Base-by-base conservation (phyloP, 2,329 filamentous ascomycete genomes). In the Sporothrix phasma region DNA sequence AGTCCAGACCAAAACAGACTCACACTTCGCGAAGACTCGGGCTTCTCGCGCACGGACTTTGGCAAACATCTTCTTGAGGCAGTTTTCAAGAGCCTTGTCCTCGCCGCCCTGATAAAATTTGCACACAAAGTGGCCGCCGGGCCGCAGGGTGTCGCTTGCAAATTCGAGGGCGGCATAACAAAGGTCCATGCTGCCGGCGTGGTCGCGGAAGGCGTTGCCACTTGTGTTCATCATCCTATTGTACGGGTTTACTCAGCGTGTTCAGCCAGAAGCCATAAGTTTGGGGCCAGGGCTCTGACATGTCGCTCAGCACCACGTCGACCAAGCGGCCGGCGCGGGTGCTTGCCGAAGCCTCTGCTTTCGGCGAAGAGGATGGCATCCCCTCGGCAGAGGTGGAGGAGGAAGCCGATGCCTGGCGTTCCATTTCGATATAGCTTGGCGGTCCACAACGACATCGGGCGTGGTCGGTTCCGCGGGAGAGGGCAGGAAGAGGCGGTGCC, bases 191-290 rank as follows among this genome's bases (percentile, higher is more conserved):
- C 92, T 97, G 34, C 90, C 90, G 10, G 86, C 88, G 76, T 99
- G 94, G 76, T 99, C 94, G 68, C 87, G 85, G 73, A 96, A 94
- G 22, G 77, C 77, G 71, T 90, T 88, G 64, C 94, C 94, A 77
- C 89, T 96, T 71, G 93, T 97, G 77, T 99, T 99, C 92, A 97
- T 96, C 88, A 99, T 88, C 94, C 94, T 99, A 83, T 78, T 76
- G 86, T 95, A 94, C 69, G 92, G 91, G 84, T 94, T n/a, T 89
- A 93, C 88, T 96, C 84, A 97, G 83, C 80, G 87, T 96, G 79
- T 85, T 91, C 80, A 89, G 88, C 79, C 85, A 88, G 79, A 89
- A 92, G 72, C 88, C 88, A 72, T 82, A 81, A 62, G 84, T 89
- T 79, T 90, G 89, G 71, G 86, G 81, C 92, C 92, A 97, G 88